Evolutionary conservation across 2,329 filamentous ascomycete genomes (phyloP).

Genomic region (Hypoxylon sp.): DNA sequence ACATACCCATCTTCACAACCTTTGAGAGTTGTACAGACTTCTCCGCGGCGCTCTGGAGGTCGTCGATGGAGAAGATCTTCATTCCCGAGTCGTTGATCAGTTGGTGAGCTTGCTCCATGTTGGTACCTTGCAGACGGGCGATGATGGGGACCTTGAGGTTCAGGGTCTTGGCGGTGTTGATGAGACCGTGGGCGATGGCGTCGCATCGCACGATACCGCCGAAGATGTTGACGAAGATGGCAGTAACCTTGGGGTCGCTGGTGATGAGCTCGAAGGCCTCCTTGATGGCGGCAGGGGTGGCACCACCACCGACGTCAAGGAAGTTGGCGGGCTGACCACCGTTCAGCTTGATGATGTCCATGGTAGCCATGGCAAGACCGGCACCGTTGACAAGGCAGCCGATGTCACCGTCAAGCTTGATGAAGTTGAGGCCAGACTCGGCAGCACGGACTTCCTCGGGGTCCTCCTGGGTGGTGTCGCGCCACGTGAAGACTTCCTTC

Average conservation of each 20-base stretch:
- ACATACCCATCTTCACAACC: slow-evolving; percentile 96
- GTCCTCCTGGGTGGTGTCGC: slow-evolving; percentile 95
- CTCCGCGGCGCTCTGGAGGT: slow-evolving; percentile 95
- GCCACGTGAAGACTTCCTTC: slow-evolving; percentile 93
- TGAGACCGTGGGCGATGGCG: slow-evolving; percentile 94
- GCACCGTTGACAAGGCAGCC: slow-evolving; percentile 99
- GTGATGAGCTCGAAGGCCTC: slow-evolving; percentile 99
- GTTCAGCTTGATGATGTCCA: slow-evolving; percentile 99
- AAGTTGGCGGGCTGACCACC: slow-evolving; percentile 97
- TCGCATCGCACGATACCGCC: slow-evolving; percentile 98
- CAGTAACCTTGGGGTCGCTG: slow-evolving; percentile 95
- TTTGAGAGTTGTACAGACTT: slow-evolving; percentile 99
- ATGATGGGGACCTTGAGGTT: slow-evolving; percentile 97
- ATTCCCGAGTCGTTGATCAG: slow-evolving; percentile 95
- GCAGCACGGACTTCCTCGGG: slow-evolving; percentile 97
- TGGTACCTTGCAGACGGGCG: slow-evolving; percentile 96
- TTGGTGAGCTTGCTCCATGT: slow-evolving; percentile 94
- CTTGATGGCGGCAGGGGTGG: slow-evolving; percentile 95
- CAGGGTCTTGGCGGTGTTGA: slow-evolving; percentile 93
- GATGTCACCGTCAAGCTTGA: slow-evolving; percentile 99
- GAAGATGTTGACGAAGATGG: slow-evolving; percentile 99
- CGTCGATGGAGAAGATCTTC: slow-evolving; percentile 99
- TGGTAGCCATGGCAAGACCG: slow-evolving; percentile 99
- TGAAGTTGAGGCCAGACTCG: slow-evolving; percentile 96
- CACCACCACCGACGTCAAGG: slow-evolving; percentile 97